These are phyloP conservation scores for Aspergillus cristatus DNA, from an alignment of 495 filamentous ascomycete genomes.

Conservation along the genomic window DNA sequence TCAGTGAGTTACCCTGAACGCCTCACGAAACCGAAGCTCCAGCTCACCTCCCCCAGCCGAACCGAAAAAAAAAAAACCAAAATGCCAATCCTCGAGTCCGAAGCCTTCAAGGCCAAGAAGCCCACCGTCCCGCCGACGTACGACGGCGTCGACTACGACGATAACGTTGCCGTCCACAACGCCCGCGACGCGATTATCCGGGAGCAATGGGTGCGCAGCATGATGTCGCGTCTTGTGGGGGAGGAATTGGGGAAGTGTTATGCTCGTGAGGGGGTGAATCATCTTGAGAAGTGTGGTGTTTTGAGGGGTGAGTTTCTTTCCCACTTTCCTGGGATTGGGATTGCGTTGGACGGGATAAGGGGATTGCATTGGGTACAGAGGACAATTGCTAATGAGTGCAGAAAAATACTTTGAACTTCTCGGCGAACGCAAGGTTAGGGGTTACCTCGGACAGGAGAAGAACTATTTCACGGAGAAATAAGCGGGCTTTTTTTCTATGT, in stretches of 20 bases:
- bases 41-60: constrained; percentile 1
- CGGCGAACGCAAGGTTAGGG: constrained; percentile 72
- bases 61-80: constrained; percentile 9
- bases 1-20: too few relatives aligned
- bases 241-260: constrained; percentile 97
- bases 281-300: constrained; percentile 90
- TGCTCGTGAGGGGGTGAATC: constrained; percentile 86
- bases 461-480: constrained; percentile 57
- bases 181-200: constrained; percentile 90
- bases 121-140: constrained; percentile 89
- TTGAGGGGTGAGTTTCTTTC: constrained; percentile 60
- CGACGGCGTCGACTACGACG: constrained; percentile 93
- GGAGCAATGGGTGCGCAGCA: constrained; percentile 94
- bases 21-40: neutral
- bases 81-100: constrained; percentile 91
- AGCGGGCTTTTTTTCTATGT: too few relatives aligned
- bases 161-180: constrained; percentile 79
- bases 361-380: too few relatives aligned
- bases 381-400: constrained; percentile 21
- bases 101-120: constrained; percentile 86
- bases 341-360: neutral
- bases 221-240: constrained; percentile 91
- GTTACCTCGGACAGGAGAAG: constrained; percentile 87
- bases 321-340: neutral
- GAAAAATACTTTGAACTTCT: constrained; percentile 91